Evolutionary conservation across 306 rosid genomes (phyloP).

Genomic region (Gillenia trifoliata): DNA sequence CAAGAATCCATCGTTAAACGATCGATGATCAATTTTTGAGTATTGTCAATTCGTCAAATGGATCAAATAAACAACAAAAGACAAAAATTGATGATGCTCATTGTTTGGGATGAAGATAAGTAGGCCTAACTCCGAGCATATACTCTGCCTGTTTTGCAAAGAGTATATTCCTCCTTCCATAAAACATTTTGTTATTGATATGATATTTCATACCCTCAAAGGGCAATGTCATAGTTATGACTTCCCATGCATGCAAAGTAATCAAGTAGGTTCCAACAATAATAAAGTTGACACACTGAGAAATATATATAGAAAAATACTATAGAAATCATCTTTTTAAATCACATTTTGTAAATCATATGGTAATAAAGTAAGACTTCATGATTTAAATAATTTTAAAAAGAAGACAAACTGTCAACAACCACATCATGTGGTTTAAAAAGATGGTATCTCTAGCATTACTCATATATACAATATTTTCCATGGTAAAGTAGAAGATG

Average conservation of each 20-base stretch:
- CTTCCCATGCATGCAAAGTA: background rate
- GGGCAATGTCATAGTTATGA: background rate
- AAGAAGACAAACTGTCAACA: too few species aligned
- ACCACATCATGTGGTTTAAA: too few species aligned
- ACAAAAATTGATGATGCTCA: background rate
- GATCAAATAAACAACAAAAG: background rate
- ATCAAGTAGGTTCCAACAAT: background rate
- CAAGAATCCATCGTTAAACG: too few species aligned
- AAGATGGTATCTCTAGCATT: too few species aligned
- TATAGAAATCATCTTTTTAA: too few species aligned
- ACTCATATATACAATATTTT: background rate
- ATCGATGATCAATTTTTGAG: background rate
- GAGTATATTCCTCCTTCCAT: slow-evolving; percentile 8
- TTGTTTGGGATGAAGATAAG: background rate
- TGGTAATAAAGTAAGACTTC: too few species aligned
- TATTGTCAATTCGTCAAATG: background rate
- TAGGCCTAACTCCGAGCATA: slow-evolving; percentile 2
- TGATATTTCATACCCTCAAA: too few species aligned
- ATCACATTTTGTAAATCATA: too few species aligned
- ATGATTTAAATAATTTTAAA: too few species aligned
- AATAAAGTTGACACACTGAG: background rate
- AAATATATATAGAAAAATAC: too few species aligned
- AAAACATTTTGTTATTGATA: background rate
- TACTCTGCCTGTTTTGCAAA: background rate
- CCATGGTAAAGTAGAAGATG: background rate